Evolutionary conservation across 495 filamentous ascomycete genomes (phyloP), one percentile per base, ranked within the genome.

Genomic region (Cudoniella acicularis): DNA sequence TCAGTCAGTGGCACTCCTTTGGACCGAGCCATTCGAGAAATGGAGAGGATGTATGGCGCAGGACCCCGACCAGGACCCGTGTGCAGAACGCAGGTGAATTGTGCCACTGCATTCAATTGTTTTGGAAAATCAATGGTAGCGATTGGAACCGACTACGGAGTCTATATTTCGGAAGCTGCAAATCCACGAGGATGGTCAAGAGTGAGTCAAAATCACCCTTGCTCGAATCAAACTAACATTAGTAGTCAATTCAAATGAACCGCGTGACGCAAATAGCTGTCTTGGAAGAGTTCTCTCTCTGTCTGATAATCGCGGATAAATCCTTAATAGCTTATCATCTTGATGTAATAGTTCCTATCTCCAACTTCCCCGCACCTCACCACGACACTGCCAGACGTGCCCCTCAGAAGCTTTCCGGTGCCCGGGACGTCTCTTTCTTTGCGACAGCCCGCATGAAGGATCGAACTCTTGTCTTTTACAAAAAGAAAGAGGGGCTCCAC

Each of bases 371-470:
- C 0, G 72, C 80, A 3, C 80, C 85, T 16, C 72, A 79, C 9
- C 80, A 80, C 57, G 89, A 92, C 64, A 84, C 76, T 55, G 76
- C 77, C 13, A 83, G 88, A 20, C 82, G 86, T 52, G 91, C 93
- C 2, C 94, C 95, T 1, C 93, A 97, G 69, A 92, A 95, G 64
- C 77, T 98, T 26, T 95, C 91, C 45, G 89, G 89, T 18, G 79
- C 79, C 54, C 86, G 91, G 57, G 94, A 98, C 72, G 92, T 98
- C 13, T 87, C 92, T 27, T 98, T 98, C 80, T 98, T 98, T 70
- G 90, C 91, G 4, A 91, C 90, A 2, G 94, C 92, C 11, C 83
- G 88, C 52, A 96, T 98, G 92, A 98, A 98, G 76, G 95, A 98
- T 59, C 84, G 94, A 6, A 89, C 87, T 62, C 76, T 98, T 49